Conservation (phyloP, 2,329 filamentous ascomycete species). For the Fusarium mexicanum region DNA sequence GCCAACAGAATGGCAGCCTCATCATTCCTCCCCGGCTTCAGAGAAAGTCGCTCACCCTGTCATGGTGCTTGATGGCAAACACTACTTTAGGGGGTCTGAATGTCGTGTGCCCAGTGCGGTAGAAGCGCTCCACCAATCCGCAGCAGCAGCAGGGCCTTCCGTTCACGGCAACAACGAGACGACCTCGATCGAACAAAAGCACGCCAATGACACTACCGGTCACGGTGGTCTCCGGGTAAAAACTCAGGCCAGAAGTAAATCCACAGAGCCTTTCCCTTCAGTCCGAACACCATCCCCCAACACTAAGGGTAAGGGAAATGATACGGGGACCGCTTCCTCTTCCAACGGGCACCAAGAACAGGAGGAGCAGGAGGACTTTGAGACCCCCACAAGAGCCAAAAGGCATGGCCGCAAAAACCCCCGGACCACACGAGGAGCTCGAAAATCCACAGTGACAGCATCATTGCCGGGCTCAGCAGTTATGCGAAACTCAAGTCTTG, state of each 20-base stretch:
- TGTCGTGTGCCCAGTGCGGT: conserved; percentile 32
- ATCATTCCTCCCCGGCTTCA: conserved; percentile 33
- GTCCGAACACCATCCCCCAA: not conserved
- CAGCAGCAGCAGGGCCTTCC: conserved; percentile 38
- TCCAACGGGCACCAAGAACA: not conserved
- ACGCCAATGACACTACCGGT: not conserved
- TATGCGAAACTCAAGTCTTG: conserved; percentile 28
- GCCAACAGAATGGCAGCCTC: conserved; percentile 35
- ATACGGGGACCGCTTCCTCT: not conserved
- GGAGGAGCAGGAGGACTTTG: conserved; percentile 10
- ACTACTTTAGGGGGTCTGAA: conserved; percentile 39
- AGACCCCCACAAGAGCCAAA: conserved; percentile 35
- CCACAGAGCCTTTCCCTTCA: not conserved
- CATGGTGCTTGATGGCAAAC: conserved; percentile 31
- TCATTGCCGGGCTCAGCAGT: conserved; percentile 39
- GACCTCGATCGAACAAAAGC: not conserved
- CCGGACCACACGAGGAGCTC: conserved; percentile 9
- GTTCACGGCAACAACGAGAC: conserved; percentile 18
- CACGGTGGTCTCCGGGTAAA: not conserved
- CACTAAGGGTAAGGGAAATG: not conserved
- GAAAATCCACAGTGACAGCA: conserved; percentile 21
- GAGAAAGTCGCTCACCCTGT: conserved; percentile 31
- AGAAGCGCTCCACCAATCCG: conserved; percentile 44
- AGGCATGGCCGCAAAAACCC: conserved; percentile 19
- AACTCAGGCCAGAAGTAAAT: conserved; percentile 15